Conservation (phyloP, 495 filamentous ascomycete species). For the Daldinia decipiens region DNA sequence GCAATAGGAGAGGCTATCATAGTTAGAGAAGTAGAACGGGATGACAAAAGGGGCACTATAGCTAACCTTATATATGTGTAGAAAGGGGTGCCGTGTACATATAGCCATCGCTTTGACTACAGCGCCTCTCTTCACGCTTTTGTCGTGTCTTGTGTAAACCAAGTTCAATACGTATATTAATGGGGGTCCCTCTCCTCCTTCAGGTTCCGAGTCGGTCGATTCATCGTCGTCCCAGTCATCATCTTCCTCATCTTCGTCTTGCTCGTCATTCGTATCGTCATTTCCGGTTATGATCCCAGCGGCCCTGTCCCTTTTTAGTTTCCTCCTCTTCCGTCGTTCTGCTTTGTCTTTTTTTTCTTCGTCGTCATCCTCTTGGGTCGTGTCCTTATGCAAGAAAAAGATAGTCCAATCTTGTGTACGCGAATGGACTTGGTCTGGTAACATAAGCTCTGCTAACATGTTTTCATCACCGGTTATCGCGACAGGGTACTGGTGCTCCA, state of each 20-base stretch:
- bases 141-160: constrained; percentile 97
- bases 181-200: constrained; percentile 81
- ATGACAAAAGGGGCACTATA: constrained; percentile 3
- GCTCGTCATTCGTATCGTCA: constrained; percentile 55
- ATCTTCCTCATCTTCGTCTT: constrained; percentile 58
- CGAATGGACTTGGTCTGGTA: constrained; percentile 96
- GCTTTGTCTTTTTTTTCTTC: constrained; percentile 61
- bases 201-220: constrained; percentile 67
- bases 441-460: constrained; percentile 98
- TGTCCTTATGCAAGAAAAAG: constrained; percentile 98
- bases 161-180: constrained; percentile 97
- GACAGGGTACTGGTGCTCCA: constrained; percentile 97
- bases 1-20: constrained; percentile 81
- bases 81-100: constrained; percentile 96
- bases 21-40: constrained; percentile 42
- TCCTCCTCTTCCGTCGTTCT: constrained; percentile 58
- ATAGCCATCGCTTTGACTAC: constrained; percentile 99
- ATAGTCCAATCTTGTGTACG: constrained; percentile 98
- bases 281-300: constrained; percentile 66
- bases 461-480: constrained; percentile 96
- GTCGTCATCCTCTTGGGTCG: constrained; percentile 81
- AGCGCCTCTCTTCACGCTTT: constrained; percentile 88
- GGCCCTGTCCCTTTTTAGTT: constrained; percentile 57
- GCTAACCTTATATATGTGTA: constrained; percentile 95
- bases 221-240: constrained; percentile 68